Evolutionary conservation across 331 rosid genomes (phyloP).

Genomic region (Quercus tomentella): DNA sequence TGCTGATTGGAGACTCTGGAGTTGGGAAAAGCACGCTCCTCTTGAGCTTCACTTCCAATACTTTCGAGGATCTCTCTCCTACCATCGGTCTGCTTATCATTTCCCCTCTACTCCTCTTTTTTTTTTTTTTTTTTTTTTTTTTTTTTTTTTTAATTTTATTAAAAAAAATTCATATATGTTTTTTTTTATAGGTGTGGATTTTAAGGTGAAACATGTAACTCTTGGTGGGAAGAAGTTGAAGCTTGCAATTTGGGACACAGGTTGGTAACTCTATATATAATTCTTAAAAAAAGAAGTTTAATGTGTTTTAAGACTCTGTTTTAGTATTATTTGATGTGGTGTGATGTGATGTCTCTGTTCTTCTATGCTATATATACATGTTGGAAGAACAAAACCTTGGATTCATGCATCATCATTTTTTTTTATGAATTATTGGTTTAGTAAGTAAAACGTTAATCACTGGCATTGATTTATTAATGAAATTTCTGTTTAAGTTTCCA

Average conservation of each 20-base stretch:
- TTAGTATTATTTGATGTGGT: not conserved
- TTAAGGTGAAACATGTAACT: slow-evolving; percentile 52
- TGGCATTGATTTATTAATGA: not conserved
- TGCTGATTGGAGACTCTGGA: slow-evolving; percentile 79
- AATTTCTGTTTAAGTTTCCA: not conserved
- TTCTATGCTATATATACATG: not conserved
- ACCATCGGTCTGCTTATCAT: slow-evolving; percentile 52
- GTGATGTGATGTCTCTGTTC: too few species aligned
- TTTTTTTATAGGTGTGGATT: slow-evolving; percentile 61
- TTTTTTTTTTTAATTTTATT: too few species aligned
- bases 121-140: too few species aligned
- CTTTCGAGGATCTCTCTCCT: slow-evolving; percentile 77
- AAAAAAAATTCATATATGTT: too few species aligned
- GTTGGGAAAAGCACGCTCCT: slow-evolving; percentile 82
- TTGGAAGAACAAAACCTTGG: not conserved
- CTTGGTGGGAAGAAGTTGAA: slow-evolving; percentile 61
- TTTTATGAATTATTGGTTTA: too few species aligned
- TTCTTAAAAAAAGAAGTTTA: fast-evolving
- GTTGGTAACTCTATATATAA: slow-evolving; percentile 19
- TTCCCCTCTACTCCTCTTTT: not conserved
- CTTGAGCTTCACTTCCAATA: slow-evolving; percentile 61
- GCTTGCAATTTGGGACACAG: slow-evolving; percentile 90
- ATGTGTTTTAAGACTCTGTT: not conserved
- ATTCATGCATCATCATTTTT: too few species aligned
- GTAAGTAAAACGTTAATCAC: not conserved